These are phyloP conservation scores for Aquilaria agallochum DNA, from an alignment of 441 rosid species.

Conservation along the genomic window DNA sequence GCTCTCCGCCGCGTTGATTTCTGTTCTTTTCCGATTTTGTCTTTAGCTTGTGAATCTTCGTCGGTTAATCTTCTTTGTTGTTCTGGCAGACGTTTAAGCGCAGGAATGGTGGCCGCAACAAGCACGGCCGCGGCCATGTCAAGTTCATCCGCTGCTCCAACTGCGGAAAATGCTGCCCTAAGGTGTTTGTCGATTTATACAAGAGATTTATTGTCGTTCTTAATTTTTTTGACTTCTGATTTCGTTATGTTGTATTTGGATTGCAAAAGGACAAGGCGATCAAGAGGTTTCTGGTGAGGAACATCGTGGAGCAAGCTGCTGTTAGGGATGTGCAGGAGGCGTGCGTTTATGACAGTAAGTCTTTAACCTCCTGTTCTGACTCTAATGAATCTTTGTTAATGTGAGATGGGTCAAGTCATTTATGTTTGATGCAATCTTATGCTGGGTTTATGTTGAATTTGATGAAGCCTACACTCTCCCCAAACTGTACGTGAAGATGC, in stretches of 20 bases:
- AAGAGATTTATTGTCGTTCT: background rate
- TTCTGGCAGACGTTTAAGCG: constrained; percentile 75
- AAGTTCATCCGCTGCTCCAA: constrained; percentile 90
- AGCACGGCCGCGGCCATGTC: constrained; percentile 93
- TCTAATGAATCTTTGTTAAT: background rate
- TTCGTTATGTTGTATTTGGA: background rate
- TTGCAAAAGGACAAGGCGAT: constrained; percentile 31
- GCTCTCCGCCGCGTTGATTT: background rate
- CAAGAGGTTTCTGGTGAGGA: constrained; percentile 79
- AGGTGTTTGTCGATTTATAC: constrained; percentile 30
- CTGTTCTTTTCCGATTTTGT: too few species aligned
- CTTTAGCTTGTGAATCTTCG: background rate
- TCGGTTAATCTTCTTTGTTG: background rate
- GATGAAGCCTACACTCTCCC: constrained; percentile 54
- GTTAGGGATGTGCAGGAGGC: constrained; percentile 82
- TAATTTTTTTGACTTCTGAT: background rate
- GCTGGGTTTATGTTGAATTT: background rate
- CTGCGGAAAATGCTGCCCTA: constrained; percentile 93
- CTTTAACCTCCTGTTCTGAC: background rate
- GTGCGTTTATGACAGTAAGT: constrained; percentile 60
- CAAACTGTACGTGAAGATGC: constrained; percentile 54
- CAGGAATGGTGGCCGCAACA: constrained; percentile 89
- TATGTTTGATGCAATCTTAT: background rate
- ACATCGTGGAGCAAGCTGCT: constrained; percentile 76
- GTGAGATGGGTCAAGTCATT: background rate